Evolutionary conservation across 1,284 basidiomycete genomes (phyloP).

Genomic region (Inonotus obliquus): DNA sequence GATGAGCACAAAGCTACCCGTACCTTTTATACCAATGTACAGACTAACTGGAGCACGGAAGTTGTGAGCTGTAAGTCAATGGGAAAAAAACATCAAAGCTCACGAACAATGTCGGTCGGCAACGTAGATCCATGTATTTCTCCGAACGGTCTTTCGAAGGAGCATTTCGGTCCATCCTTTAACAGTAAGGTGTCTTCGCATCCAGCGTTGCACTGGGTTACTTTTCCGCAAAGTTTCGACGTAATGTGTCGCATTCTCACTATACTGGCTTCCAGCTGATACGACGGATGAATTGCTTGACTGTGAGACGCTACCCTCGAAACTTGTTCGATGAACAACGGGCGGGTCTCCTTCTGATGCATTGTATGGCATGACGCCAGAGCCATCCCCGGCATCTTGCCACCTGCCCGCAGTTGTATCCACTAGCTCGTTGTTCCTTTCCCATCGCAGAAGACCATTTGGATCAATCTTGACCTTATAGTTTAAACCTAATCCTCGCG

Average conservation of each 20-base stretch:
- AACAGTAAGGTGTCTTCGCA: constrained; percentile 3
- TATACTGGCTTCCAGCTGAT: constrained; percentile 26
- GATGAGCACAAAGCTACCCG: not conserved
- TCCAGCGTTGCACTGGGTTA: constrained; percentile 25
- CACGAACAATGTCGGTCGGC: constrained; percentile 29
- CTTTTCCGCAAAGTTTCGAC: constrained; percentile 31
- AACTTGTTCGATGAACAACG: constrained; percentile 25
- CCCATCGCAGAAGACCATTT: constrained; percentile 70
- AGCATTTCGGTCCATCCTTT: constrained; percentile 26
- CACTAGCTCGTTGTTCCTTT: constrained; percentile 55
- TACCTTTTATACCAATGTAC: constrained; percentile 68
- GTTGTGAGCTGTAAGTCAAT: not conserved
- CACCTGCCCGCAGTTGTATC: constrained; percentile 59
- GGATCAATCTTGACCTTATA: constrained; percentile 63
- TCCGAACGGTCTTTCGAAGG: constrained; percentile 54
- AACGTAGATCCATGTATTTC: constrained; percentile 70
- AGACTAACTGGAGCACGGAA: constrained; percentile 47
- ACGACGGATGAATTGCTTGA: constrained; percentile 19
- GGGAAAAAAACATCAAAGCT: not conserved
- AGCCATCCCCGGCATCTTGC: constrained; percentile 57
- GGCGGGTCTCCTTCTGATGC: constrained; percentile 21
- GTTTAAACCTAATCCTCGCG: constrained; percentile 44
- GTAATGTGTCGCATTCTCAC: constrained; percentile 49
- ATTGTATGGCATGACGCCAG: constrained; percentile 50
- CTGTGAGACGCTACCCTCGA: constrained; percentile 15